Base-by-base conservation (phyloP, 352 stramenopile genomes). In the Globisporangium middletonii region DNA sequence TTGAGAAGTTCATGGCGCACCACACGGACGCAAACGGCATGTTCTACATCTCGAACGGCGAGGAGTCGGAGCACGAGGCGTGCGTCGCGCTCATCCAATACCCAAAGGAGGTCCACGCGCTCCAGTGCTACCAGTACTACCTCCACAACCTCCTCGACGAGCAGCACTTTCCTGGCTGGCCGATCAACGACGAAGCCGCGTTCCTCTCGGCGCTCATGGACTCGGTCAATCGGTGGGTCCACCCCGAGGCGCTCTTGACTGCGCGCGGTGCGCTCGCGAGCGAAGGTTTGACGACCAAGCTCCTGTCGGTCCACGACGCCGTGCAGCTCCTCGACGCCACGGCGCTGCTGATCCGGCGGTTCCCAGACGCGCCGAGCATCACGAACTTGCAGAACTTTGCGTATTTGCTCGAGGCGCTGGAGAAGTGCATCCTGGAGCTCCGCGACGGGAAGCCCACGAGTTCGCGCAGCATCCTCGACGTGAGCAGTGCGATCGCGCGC, bases 71-170 rank as follows among this genome's bases (percentile, higher is more conserved):
- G n/a, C 83, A 93, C 53, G 76, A 93, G 65, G 80, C 73, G 37
- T 91, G 79, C 48, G 83, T 89, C 48, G 71, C 85, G 28, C 53
- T 92, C 18, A 93, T 94, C 26, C 65, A 89, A 57, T 95, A 95
- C 51, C 85, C 85, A 38, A 73, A 81, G 35, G 78, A 95, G 73
- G 85, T 93, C 4, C 84, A 95, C 50, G 81, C 79, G 26, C 68
- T 95, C 11, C 85, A 95, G 62, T 91, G 81, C 62, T 92, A 95
- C 50, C 83, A 93, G 62, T 95, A 95, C 61, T 95, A 95, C 26
- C 57, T 95, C 23, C 79, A 92, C 65, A 95, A 95, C 54, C 62
- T 95, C 26, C 59, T 95, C 26, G 83, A 95, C 51, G 85, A 94
- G 51, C 81, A 89, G 53, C 73, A 80, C 42, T 95, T 92, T 58